A percentile compares a stretch with the other conserved stretches of the same genome.
Conservation (phyloP, 208 protist species). For the Leishmania mexicana region DNA sequence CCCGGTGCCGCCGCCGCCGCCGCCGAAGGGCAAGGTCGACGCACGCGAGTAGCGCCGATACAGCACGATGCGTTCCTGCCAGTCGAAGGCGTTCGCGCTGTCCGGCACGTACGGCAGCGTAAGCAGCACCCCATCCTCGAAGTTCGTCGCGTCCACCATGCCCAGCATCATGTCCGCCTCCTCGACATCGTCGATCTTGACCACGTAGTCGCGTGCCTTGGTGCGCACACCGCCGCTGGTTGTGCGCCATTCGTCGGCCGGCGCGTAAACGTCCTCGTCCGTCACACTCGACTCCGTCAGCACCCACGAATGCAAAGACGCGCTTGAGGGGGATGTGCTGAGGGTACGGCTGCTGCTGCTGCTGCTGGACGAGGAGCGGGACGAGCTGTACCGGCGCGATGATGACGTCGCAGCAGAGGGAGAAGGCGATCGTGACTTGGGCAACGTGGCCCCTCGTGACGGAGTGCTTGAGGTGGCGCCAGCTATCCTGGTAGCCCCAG, state of each 20-base stretch:
- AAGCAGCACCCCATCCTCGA: slow-evolving; percentile 77
- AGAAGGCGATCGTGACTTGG: neutral
- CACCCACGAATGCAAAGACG: slow-evolving; percentile 30
- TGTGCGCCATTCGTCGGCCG: slow-evolving; percentile 29
- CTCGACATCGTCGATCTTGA: slow-evolving; percentile 90
- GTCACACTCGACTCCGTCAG: slow-evolving; percentile 34
- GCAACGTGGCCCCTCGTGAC: neutral
- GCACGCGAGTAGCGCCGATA: slow-evolving; percentile 64
- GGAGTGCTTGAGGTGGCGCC: neutral
- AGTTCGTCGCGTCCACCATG: slow-evolving; percentile 53
- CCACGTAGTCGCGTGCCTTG: slow-evolving; percentile 61
- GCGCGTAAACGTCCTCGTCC: slow-evolving; percentile 34
- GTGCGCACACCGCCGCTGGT: slow-evolving; percentile 26
- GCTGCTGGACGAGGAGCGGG: slow-evolving; percentile 13
- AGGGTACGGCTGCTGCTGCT: neutral
- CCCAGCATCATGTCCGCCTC: slow-evolving; percentile 89
- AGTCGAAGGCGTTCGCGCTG: slow-evolving; percentile 58
- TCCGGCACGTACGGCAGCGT: slow-evolving; percentile 86
- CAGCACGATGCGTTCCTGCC: slow-evolving; percentile 73
- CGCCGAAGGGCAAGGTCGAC: neutral
- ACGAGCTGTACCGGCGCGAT: slow-evolving; percentile 2
- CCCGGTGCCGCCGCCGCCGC: neutral
- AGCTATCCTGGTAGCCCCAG: neutral
- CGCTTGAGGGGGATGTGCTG: neutral
- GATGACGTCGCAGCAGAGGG: neutral